These are phyloP conservation scores for Talaromyces albobiverticillius DNA, from an alignment of 2,329 filamentous ascomycete species.

Conservation along the genomic window DNA sequence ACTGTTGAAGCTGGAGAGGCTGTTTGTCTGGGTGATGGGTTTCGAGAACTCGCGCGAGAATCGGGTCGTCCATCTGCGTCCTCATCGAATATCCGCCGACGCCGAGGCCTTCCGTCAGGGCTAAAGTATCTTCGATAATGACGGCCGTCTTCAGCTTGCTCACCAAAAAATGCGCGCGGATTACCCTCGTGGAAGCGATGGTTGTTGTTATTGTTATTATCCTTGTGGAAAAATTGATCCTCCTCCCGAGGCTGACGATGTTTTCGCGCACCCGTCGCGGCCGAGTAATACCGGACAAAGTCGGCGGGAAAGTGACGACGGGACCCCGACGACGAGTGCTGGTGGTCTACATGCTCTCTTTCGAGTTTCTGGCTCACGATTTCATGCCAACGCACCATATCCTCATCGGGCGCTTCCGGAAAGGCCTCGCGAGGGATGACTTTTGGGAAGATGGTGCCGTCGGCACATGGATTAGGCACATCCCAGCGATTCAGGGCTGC, in stretches of 20 bases:
- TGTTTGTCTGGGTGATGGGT: constrained; percentile 7
- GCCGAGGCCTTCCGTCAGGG: constrained; percentile 2
- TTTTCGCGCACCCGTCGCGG: constrained; percentile 31
- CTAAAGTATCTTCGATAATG: constrained; percentile 8
- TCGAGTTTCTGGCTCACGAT: constrained; percentile 69
- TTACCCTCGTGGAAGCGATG: constrained; percentile 2
- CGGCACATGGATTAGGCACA: constrained; percentile 71
- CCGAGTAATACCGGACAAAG: constrained; percentile 23
- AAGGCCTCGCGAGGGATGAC: constrained; percentile 66
- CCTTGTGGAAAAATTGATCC: constrained; percentile 15
- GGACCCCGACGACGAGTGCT: constrained; percentile 25
- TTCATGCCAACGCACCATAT: constrained; percentile 86
- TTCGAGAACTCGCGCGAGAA: constrained; percentile 10
- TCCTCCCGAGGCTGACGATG: constrained; percentile 25
- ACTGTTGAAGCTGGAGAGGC: constrained; percentile 21
- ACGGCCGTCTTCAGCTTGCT: constrained; percentile 11
- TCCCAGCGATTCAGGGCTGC: constrained; percentile 74
- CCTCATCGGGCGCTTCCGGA: constrained; percentile 68
- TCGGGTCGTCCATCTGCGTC: constrained; percentile 2
- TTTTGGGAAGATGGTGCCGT: constrained; percentile 56
- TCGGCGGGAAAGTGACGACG: constrained; percentile 28
- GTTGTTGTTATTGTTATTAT: constrained; percentile 6
- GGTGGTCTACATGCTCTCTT: constrained; percentile 54
- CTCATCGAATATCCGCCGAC: constrained; percentile 1
- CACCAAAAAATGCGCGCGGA: constrained; percentile 3